These are phyloP conservation scores for Uronychia setigera DNA, from an alignment of 73 alveolate species.

Conservation along the genomic window DNA sequence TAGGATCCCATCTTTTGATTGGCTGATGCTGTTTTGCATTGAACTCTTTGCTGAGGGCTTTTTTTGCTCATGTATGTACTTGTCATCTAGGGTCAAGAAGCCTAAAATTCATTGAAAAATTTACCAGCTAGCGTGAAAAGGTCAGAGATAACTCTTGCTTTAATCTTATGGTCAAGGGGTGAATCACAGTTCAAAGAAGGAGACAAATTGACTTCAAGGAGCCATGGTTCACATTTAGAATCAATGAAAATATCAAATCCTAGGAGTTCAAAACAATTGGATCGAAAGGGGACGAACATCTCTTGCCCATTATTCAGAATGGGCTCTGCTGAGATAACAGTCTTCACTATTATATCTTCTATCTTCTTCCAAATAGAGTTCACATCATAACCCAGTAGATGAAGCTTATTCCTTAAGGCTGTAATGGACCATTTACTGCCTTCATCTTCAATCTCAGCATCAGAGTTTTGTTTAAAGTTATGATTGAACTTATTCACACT, in stretches of 20 bases:
- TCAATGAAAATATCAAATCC: conserved; percentile 88
- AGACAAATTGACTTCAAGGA: conserved; percentile 92
- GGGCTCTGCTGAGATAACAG: conserved; percentile 71
- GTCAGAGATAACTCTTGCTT: conserved; percentile 82
- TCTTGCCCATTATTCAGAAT: conserved; percentile 49
- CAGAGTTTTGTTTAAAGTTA: conserved; percentile 79
- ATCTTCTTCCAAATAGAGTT: conserved; percentile 73
- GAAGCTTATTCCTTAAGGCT: conserved; percentile 63
- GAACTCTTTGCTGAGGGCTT: background rate
- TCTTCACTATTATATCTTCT: conserved; percentile 82
- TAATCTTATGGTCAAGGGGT: conserved; percentile 88
- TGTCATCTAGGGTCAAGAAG: background rate
- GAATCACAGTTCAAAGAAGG: conserved; percentile 92
- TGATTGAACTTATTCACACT: conserved; percentile 83
- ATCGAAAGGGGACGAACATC: conserved; percentile 60
- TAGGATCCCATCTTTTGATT: background rate
- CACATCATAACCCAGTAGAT: conserved; percentile 61
- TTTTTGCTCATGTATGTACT: conserved; percentile 6
- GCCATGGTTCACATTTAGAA: conserved; percentile 87
- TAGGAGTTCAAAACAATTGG: conserved; percentile 76
- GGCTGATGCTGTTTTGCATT: background rate
- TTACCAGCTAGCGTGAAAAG: conserved; percentile 81
- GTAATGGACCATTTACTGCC: conserved; percentile 88
- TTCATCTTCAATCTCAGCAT: conserved; percentile 74
- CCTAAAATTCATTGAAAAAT: conserved; percentile 1